Percentiles rank a stretch among this genome's conserved stretches.
phyloP scores from a whole-genome alignment of 257 asterid genomes.

The Nicotiana paniculata region DNA sequence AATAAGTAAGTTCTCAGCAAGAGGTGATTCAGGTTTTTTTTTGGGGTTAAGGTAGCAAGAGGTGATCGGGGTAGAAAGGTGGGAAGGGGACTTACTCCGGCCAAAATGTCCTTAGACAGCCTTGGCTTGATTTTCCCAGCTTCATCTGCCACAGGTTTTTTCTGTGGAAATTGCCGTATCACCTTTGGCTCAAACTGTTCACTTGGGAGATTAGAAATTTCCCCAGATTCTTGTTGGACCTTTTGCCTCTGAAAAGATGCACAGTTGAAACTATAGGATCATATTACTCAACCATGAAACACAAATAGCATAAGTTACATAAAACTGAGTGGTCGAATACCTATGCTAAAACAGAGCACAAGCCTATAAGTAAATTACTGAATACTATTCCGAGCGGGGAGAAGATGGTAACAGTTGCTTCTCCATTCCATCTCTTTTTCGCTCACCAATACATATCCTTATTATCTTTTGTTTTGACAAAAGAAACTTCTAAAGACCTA shows the following conservation, averaged over 20 bases:
- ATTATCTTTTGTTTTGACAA: neutral
- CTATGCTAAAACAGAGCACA: neutral
- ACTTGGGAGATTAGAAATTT: constrained; percentile 5
- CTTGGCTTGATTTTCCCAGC: constrained; percentile 36
- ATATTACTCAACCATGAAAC: neutral
- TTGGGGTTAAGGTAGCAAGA: neutral
- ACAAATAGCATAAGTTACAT: neutral
- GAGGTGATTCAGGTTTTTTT: neutral
- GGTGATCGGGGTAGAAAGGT: neutral
- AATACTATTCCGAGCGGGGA: neutral
- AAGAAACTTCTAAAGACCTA: neutral
- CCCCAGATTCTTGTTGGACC: constrained; percentile 33
- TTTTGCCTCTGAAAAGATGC: constrained; percentile 54
- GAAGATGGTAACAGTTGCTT: neutral
- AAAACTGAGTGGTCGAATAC: neutral
- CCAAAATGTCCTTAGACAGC: constrained; percentile 54
- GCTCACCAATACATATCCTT: neutral
- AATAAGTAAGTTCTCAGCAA: neutral
- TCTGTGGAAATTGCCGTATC: constrained; percentile 59
- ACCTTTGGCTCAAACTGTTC: constrained; percentile 39
- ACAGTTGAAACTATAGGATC: neutral
- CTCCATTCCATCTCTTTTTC: neutral
- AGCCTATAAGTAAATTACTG: neutral
- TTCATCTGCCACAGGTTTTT: constrained; percentile 38
- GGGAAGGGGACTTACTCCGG: constrained; percentile 46